These are phyloP conservation scores for Russula dissimulans DNA, from an alignment of 768 basidiomycete species.

Conservation along the genomic window DNA sequence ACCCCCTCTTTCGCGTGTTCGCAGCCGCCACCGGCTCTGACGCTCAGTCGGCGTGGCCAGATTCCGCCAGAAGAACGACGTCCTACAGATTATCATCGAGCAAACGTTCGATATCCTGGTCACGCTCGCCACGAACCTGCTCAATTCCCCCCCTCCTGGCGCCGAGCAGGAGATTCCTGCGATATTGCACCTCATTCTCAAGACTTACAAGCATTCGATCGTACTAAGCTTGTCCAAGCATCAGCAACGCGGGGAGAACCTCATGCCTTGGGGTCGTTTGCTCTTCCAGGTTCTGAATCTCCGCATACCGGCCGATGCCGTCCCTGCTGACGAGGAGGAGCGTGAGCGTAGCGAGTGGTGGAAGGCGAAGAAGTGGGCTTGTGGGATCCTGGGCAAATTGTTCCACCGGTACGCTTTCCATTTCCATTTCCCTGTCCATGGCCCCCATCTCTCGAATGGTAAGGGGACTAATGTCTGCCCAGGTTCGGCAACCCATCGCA, in stretches of 20 bases:
- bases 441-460: not conserved
- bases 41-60: constrained; percentile 28
- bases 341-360: constrained; percentile 80
- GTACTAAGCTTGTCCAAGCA: constrained; percentile 62
- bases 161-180: constrained; percentile 64
- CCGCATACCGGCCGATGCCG: constrained; percentile 50
- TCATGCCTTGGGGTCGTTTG: constrained; percentile 83
- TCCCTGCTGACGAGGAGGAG: constrained; percentile 66
- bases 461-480: not conserved
- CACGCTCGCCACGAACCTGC: constrained; percentile 60
- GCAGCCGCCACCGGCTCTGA: not conserved
- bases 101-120: constrained; percentile 70
- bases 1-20: not conserved
- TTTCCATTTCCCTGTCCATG: not conserved
- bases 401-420: constrained; percentile 51
- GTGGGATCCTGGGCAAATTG: constrained; percentile 63
- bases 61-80: constrained; percentile 57
- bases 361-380: constrained; percentile 92
- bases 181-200: constrained; percentile 80
- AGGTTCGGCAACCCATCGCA: constrained; percentile 86
- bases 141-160: constrained; percentile 51
- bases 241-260: constrained; percentile 63
- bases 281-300: constrained; percentile 74
- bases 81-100: constrained; percentile 48
- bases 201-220: constrained; percentile 78